phyloP scores from a whole-genome alignment of 2,329 filamentous ascomycete genomes.

The Diaporthe vaccinii region DNA sequence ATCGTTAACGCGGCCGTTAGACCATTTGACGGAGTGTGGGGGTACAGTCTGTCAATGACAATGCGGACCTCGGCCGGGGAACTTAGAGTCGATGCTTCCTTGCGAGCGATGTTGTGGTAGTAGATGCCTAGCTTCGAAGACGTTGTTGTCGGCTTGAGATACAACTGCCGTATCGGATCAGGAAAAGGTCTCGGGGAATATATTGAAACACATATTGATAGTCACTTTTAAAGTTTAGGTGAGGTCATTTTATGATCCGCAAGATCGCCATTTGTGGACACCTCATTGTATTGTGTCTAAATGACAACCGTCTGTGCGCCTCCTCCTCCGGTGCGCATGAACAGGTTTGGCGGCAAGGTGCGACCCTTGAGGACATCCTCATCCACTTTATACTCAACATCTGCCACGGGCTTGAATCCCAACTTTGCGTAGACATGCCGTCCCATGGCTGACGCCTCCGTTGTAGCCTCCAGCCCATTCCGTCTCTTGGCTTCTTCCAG shows the following conservation, averaged over 20 bases:
- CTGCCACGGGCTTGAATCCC: slow-evolving; percentile 58
- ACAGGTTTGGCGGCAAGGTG: slow-evolving; percentile 58
- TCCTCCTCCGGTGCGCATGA: slow-evolving; percentile 56
- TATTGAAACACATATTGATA: neutral
- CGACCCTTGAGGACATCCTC: slow-evolving; percentile 54
- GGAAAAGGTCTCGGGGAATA: neutral
- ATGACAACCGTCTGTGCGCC: neutral
- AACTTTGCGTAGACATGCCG: slow-evolving; percentile 59
- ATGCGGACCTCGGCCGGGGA: neutral
- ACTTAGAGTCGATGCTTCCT: too few relatives aligned
- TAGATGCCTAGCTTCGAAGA: too few relatives aligned
- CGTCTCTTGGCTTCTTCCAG: slow-evolving; percentile 57
- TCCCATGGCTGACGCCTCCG: slow-evolving; percentile 64
- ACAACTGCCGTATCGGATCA: too few relatives aligned
- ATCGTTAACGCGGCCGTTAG: neutral
- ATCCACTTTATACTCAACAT: slow-evolving; percentile 60
- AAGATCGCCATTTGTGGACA: neutral
- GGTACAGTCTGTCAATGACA: neutral
- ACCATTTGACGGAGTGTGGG: neutral
- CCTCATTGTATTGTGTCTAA: neutral
- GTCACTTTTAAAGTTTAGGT: neutral
- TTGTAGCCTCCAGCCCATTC: slow-evolving; percentile 57
- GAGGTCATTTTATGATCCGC: neutral
- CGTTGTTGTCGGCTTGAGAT: too few relatives aligned
- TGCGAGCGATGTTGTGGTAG: too few relatives aligned